Conservation (phyloP, 805 yeast genomes). For the Zygosaccharomyces bailii region DNA sequence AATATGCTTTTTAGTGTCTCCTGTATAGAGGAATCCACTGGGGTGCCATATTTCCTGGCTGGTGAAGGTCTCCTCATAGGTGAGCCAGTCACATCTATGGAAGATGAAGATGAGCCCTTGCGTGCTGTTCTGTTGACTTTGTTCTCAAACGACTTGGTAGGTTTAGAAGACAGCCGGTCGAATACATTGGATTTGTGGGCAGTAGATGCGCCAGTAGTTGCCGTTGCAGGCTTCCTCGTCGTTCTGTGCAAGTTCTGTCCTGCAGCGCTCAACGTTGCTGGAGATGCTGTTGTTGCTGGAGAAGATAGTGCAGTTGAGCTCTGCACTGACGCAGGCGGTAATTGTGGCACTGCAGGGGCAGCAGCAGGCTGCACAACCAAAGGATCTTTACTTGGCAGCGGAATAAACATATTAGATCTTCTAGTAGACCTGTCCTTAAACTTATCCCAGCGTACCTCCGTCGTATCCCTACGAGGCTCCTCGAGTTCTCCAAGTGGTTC, state of each 20-base stretch:
- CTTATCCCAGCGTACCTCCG: conserved; percentile 4
- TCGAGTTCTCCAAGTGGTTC: neutral
- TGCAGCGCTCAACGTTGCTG: neutral
- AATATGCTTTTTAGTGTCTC: conserved; percentile 32
- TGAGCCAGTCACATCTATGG: conserved; percentile 31
- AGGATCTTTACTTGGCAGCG: conserved; percentile 36
- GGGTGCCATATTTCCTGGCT: conserved; percentile 7
- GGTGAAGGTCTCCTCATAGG: conserved; percentile 28
- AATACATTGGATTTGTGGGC: conserved; percentile 24
- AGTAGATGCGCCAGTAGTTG: neutral
- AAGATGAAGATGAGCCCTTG: conserved; percentile 19
- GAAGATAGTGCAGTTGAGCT: conserved; percentile 3
- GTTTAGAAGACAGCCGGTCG: conserved; percentile 29
- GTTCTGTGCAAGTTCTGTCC: conserved; percentile 1
- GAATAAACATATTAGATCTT: conserved; percentile 36
- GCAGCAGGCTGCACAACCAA: conserved; percentile 23
- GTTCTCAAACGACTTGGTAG: conserved; percentile 35
- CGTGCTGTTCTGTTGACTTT: conserved; percentile 19
- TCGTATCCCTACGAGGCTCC: conserved; percentile 2
- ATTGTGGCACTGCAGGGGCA: conserved; percentile 5
- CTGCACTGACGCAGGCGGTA: neutral
- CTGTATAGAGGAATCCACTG: conserved; percentile 25
- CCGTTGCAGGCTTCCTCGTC: conserved; percentile 11
- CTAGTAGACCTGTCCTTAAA: conserved; percentile 24
- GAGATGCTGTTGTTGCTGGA: neutral